Conservation (phyloP, 495 filamentous ascomycete species). For the Recurvomyces mirabilis region DNA sequence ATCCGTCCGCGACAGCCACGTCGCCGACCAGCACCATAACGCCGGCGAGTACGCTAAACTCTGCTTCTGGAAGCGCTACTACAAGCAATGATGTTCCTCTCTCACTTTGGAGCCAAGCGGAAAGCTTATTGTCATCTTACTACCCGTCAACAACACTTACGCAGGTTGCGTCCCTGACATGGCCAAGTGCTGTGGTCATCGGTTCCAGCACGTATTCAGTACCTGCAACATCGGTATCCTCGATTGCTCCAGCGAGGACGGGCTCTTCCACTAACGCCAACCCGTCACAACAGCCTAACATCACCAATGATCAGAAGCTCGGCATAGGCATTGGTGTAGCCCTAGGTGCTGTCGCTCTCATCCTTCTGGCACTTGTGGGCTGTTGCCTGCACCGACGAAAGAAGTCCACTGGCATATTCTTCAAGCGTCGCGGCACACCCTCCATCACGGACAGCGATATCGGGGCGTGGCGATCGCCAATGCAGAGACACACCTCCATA, state of each 20-base stretch:
- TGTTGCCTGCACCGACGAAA: slow-evolving; percentile 7
- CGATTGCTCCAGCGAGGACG: background rate
- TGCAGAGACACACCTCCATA: background rate
- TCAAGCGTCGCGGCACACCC: slow-evolving; percentile 8
- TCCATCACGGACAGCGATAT: slow-evolving; percentile 8
- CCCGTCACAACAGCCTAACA: background rate
- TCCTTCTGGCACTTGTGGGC: slow-evolving; percentile 8
- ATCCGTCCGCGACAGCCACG: too few relatives aligned
- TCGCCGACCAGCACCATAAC: too few relatives aligned
- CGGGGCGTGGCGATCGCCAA: slow-evolving; percentile 4
- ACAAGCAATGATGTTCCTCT: too few relatives aligned
- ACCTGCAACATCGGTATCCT: background rate
- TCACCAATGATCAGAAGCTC: slow-evolving; percentile 9
- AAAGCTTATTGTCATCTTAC: slow-evolving; percentile 13
- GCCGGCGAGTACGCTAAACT: too few relatives aligned
- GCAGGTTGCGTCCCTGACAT: slow-evolving; percentile 12
- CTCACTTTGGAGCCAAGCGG: too few relatives aligned
- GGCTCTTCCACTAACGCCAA: background rate
- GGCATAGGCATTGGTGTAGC: slow-evolving; percentile 16
- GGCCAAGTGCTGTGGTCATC: slow-evolving; percentile 12
- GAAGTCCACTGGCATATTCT: slow-evolving; percentile 10
- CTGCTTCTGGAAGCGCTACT: too few relatives aligned
- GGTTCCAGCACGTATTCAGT: slow-evolving; percentile 10
- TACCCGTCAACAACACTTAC: slow-evolving; percentile 16
- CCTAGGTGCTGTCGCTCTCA: slow-evolving; percentile 8